Conservation (phyloP, 495 filamentous ascomycete species). For the Xanthoparmelia taractica region DNA sequence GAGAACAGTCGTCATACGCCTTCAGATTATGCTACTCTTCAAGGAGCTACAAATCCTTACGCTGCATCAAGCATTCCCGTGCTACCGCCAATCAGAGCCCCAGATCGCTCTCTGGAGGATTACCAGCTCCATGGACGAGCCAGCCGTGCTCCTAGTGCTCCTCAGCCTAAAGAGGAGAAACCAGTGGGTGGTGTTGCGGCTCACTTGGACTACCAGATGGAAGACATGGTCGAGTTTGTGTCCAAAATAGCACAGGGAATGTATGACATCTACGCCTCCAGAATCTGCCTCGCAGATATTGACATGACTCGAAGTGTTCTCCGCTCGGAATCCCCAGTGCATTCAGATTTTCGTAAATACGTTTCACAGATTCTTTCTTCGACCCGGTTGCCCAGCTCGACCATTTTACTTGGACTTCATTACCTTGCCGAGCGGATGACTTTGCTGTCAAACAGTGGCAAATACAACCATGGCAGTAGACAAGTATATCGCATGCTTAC, state of each 20-base stretch:
- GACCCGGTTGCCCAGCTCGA: slow-evolving; percentile 88
- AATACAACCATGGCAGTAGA: slow-evolving; percentile 53
- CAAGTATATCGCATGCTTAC: slow-evolving; percentile 90
- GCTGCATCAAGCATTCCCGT: slow-evolving; percentile 11
- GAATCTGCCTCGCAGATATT: slow-evolving; percentile 61
- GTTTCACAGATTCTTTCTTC: slow-evolving; percentile 90
- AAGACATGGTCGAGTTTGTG: slow-evolving; percentile 96
- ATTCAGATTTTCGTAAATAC: slow-evolving; percentile 85
- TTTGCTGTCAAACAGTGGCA: slow-evolving; percentile 53
- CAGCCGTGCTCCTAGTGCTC: slow-evolving; percentile 13
- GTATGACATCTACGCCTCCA: slow-evolving; percentile 57
- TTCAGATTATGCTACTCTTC: slow-evolving; percentile 3
- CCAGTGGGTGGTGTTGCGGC: slow-evolving; percentile 82
- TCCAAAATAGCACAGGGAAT: slow-evolving; percentile 82
- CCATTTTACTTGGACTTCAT: slow-evolving; percentile 85
- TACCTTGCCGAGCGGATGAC: slow-evolving; percentile 80
- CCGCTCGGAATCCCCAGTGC: slow-evolving; percentile 56
- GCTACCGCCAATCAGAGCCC: slow-evolving; percentile 21
- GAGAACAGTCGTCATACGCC: slow-evolving; percentile 12
- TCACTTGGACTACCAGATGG: slow-evolving; percentile 97
- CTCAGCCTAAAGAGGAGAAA: slow-evolving; percentile 44
- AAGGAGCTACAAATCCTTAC: slow-evolving; percentile 5
- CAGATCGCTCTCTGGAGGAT: slow-evolving; percentile 12
- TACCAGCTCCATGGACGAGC: slow-evolving; percentile 12
- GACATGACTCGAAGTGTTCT: slow-evolving; percentile 65